Evolutionary conservation across 352 stramenopile genomes (phyloP), one percentile per base, ranked within the genome.

Genomic region (Globisporangium sylvaticum): DNA sequence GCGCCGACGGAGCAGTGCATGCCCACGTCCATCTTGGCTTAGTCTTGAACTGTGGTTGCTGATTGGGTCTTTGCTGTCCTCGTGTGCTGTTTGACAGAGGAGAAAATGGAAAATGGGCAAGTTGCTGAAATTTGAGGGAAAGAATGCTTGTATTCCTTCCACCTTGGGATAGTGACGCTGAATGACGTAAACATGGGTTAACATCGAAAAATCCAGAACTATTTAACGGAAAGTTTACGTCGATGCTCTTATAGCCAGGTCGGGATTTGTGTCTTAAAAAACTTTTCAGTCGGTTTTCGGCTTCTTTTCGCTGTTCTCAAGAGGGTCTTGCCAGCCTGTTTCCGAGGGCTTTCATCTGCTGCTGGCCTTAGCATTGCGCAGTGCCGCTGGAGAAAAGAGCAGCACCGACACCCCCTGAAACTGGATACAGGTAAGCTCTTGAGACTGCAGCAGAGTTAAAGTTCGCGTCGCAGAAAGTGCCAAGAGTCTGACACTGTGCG

Each of bases 1-100:
- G 79, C 73, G 10, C 75, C 74, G 5, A 90, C 71, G 50, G 75
- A 84, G 68, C 86, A 94, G 65, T 94, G 86, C 29, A 76, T 73
- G 46, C 86, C 86, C 15, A 94, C 74, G 69, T 94, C 86, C 82
- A 94, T 90, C 9, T 42, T 1, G 37, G 10, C 2, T 2, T 58
- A 12, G 34, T 54, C 39, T 42, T 56, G 18, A 37, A 12, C 31
- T 37, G 27, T 4, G 3, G 14, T 12, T 46, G 25, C 27, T 20
- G 25, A n/a, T n/a, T n/a, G n/a, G n/a, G n/a, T n/a, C n/a, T n/a
- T n/a, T 56, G 31, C 31, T 37, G 31, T 37, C 31, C 31, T 37
- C 31, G 31, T 37, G 31, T 1, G 8, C 20, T 58, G 29, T 56
- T 32, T 22, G 48, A 25, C 52, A 58, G 15, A 20, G 20, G 3